Evolutionary conservation across 768 basidiomycete genomes (phyloP).

Genomic region (Termitomyces sp.): DNA sequence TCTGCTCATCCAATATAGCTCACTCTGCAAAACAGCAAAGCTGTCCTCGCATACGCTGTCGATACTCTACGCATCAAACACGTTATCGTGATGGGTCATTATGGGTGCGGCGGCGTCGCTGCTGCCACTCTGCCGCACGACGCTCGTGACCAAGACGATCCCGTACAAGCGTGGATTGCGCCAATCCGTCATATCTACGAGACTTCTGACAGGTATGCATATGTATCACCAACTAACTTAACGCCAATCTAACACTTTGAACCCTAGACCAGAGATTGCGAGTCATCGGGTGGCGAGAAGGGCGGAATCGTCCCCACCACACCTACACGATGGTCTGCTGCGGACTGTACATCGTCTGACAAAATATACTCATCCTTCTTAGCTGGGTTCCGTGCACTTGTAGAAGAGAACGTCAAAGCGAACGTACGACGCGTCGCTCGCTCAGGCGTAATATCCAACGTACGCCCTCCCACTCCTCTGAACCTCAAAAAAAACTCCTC

Average conservation of each 20-base stretch:
- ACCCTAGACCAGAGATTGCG: conserved; percentile 30
- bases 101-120: conserved; percentile 41
- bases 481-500: no score
- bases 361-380: neutral
- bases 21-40: conserved; percentile 19
- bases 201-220: conserved; percentile 29
- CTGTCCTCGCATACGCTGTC: conserved; percentile 38
- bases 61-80: conserved; percentile 33
- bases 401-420: conserved; percentile 40
- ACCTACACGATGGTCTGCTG: conserved; percentile 22
- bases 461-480: conserved; percentile 1
- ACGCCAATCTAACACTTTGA: neutral
- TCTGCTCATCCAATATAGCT: neutral
- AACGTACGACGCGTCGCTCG: conserved; percentile 21
- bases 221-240: neutral
- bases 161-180: conserved; percentile 38
- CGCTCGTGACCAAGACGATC: conserved; percentile 17
- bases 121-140: conserved; percentile 22
- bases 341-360: neutral
- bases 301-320: conserved; percentile 27
- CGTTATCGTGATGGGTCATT: conserved; percentile 42
- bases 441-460: conserved; percentile 18
- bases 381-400: conserved; percentile 41
- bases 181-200: conserved; percentile 36
- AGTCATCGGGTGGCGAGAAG: conserved; percentile 25